These are phyloP conservation scores for Trametes polyzona DNA, from an alignment of 1,284 basidiomycete genomes.

Conservation along the genomic window DNA sequence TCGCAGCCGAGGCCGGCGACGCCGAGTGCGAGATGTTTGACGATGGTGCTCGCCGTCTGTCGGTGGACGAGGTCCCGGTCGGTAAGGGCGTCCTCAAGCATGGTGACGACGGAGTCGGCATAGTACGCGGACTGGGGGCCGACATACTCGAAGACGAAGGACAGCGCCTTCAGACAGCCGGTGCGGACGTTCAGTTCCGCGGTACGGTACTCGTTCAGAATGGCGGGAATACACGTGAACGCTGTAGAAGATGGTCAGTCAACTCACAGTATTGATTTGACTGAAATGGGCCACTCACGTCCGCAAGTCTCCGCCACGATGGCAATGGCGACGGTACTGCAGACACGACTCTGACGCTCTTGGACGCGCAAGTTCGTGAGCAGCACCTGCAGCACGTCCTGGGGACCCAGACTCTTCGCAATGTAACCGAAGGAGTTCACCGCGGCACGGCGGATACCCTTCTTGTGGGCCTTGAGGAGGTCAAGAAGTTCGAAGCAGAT, in stretches of 20 bases:
- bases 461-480: slow-evolving; percentile 98
- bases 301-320: slow-evolving; percentile 98
- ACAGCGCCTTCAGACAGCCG: slow-evolving; percentile 98
- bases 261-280: slow-evolving; percentile 7
- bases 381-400: slow-evolving; percentile 96
- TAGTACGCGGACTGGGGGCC: slow-evolving; percentile 99
- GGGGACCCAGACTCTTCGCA: slow-evolving; percentile 98
- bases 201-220: slow-evolving; percentile 98
- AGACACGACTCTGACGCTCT: slow-evolving; percentile 98
- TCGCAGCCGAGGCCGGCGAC: slow-evolving; percentile 97
- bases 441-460: slow-evolving; percentile 96
- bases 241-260: slow-evolving; percentile 49
- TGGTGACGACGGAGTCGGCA: slow-evolving; percentile 94
- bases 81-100: slow-evolving; percentile 97
- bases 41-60: slow-evolving; percentile 98
- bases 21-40: slow-evolving; percentile 97
- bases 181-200: slow-evolving; percentile 98
- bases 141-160: slow-evolving; percentile 99
- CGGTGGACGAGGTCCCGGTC: slow-evolving; percentile 98
- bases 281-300: slow-evolving; percentile 53
- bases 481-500: slow-evolving; percentile 99
- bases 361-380: slow-evolving; percentile 97
- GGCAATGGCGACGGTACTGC: slow-evolving; percentile 97
- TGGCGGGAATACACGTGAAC: slow-evolving; percentile 99
- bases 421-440: slow-evolving; percentile 99